These are phyloP conservation scores for Schizonepeta tenuifolia DNA, from an alignment of 257 asterid genomes.

Conservation along the genomic window DNA sequence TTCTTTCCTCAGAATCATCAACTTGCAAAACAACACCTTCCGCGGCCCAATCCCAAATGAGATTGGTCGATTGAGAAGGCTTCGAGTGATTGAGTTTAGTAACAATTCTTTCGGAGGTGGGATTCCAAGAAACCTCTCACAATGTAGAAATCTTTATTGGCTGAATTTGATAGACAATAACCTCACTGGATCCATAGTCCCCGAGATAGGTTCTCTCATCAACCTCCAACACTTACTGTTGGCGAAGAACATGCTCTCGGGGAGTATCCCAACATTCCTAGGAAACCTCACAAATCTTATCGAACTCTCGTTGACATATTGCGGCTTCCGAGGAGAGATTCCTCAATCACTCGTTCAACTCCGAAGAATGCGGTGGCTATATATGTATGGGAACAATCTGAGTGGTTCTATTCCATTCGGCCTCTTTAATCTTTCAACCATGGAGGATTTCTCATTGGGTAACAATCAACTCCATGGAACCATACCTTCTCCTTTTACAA, in stretches of 20 bases:
- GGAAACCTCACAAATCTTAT: not conserved
- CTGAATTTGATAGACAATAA: not conserved
- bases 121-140: not conserved
- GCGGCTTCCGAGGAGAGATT: not conserved
- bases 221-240: not conserved
- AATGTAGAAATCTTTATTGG: not conserved
- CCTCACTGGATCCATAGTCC: not conserved
- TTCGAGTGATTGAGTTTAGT: not conserved
- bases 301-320: rapidly evolving
- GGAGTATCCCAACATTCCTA: not conserved
- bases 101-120: not conserved
- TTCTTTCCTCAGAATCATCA: not conserved
- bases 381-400: not conserved
- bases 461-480: slow-evolving; percentile 30
- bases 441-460: rapidly evolving
- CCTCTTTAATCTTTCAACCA: not conserved
- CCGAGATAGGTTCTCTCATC: not conserved
- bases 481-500: slow-evolving; percentile 31
- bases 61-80: not conserved
- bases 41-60: not conserved
- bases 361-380: not conserved
- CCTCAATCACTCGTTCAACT: not conserved
- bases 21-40: slow-evolving; percentile 1
- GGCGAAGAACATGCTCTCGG: not conserved
- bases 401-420: not conserved